These are phyloP conservation scores for Blastocladiella britannica DNA, from an alignment of 192 early-diverging fungal genomes.

Conservation along the genomic window DNA sequence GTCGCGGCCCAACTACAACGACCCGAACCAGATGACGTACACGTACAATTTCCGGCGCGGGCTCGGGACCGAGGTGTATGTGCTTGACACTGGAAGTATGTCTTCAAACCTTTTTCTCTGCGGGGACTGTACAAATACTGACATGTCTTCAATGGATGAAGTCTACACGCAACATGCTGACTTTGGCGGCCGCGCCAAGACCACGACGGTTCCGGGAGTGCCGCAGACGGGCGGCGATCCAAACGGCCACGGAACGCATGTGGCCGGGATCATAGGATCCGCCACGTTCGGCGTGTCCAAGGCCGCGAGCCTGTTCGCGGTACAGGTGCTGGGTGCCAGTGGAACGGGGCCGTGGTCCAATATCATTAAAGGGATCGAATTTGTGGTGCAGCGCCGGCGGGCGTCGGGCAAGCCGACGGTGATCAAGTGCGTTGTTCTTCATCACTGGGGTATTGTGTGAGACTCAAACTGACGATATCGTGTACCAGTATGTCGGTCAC, in stretches of 20 bases:
- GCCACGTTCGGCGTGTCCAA: slow-evolving; percentile 45
- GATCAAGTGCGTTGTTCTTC: not conserved
- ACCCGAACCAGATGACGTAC: not conserved
- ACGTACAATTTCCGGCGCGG: not conserved
- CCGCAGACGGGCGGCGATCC: slow-evolving; percentile 6
- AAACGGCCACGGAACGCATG: slow-evolving; percentile 29
- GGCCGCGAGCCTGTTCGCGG: slow-evolving; percentile 24
- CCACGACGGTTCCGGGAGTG: not conserved
- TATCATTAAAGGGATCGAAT: slow-evolving; percentile 31
- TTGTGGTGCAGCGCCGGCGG: slow-evolving; percentile 8
- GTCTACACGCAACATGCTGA: too few species aligned
- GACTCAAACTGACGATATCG: not conserved
- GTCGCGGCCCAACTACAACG: not conserved
- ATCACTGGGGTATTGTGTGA: not conserved
- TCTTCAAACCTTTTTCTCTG: not conserved
- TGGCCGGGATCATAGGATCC: slow-evolving; percentile 25
- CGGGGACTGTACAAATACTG: not conserved
- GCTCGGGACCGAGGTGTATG: not conserved
- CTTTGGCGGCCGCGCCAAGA: not conserved
- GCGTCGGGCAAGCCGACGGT: not conserved
- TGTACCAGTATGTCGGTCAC: not conserved
- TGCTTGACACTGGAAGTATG: not conserved
- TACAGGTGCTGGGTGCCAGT: slow-evolving; percentile 32
- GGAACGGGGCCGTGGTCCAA: slow-evolving; percentile 26
- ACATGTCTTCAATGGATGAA: not conserved